Percentiles rank a stretch among this genome's conserved stretches.
Evolutionary conservation across 805 yeast species (phyloP).

Genomic region (Saccharomycopsis sp.): DNA sequence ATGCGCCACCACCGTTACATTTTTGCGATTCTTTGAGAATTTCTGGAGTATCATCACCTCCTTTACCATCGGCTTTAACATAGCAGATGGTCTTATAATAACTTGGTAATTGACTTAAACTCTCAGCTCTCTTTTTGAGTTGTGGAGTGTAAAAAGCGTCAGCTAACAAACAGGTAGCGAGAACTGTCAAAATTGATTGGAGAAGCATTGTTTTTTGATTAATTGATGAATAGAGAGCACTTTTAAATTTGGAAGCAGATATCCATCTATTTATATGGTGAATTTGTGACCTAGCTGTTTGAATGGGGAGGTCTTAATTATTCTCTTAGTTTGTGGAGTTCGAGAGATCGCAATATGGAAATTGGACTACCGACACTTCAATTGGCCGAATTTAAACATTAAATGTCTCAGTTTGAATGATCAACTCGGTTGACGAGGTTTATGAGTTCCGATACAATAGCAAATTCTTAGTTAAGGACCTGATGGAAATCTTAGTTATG

Average conservation of each 20-base stretch:
- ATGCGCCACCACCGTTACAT: slow-evolving; percentile 17
- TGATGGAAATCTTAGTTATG: too few species aligned
- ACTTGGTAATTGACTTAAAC: slow-evolving; percentile 2
- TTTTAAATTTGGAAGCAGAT: too few species aligned
- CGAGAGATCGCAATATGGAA: too few species aligned
- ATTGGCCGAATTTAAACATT: too few species aligned
- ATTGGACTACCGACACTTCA: too few species aligned
- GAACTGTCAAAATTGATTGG: neutral
- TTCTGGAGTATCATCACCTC: slow-evolving; percentile 9
- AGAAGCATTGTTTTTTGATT: neutral
- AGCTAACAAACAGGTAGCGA: neutral
- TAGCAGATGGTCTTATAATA: slow-evolving; percentile 9
- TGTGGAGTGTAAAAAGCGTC: neutral
- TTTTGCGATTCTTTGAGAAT: slow-evolving; percentile 4
- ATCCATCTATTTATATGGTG: neutral
- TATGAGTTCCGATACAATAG: too few species aligned
- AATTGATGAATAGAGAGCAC: neutral
- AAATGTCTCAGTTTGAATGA: too few species aligned
- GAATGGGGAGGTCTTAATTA: too few species aligned
- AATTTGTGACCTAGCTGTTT: neutral
- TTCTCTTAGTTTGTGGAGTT: too few species aligned
- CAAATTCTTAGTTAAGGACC: too few species aligned
- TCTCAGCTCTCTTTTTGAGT: neutral
- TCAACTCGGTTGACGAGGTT: too few species aligned
- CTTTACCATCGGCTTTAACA: neutral